A percentile compares a stretch with the other conserved stretches of the same genome.
These are phyloP conservation scores for Termitomyces titanicus DNA, from an alignment of 768 basidiomycete species.

Conservation along the genomic window DNA sequence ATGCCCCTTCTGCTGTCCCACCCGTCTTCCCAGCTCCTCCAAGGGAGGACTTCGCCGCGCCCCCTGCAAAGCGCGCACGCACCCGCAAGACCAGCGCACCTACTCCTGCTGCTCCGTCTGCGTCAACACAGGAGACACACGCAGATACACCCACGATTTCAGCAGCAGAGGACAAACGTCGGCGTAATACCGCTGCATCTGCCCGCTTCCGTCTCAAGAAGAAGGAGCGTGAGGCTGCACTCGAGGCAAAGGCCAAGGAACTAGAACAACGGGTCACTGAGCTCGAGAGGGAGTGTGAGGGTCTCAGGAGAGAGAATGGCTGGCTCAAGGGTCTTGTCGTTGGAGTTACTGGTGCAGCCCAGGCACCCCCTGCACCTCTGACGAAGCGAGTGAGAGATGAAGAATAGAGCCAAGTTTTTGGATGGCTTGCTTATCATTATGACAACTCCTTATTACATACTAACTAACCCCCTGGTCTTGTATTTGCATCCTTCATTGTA, in stretches of 20 bases:
- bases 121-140: conserved; percentile 23
- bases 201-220: conserved; percentile 95
- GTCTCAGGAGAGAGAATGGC: conserved; percentile 82
- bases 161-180: conserved; percentile 84
- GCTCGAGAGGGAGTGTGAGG: conserved; percentile 90
- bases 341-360: conserved; percentile 74
- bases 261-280: conserved; percentile 74
- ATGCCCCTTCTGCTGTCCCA: conserved; percentile 34
- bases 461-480: neutral
- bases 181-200: conserved; percentile 89
- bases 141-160: conserved; percentile 32
- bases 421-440: conserved; percentile 8
- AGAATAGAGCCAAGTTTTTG: neutral
- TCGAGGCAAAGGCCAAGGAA: conserved; percentile 84
- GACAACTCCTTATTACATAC: neutral
- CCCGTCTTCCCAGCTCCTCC: conserved; percentile 22
- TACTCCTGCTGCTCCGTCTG: conserved; percentile 22
- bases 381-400: conserved; percentile 21
- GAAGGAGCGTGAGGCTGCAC: conserved; percentile 89
- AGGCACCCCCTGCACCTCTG: conserved; percentile 27
- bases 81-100: conserved; percentile 47
- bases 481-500: too few relatives aligned
- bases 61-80: conserved; percentile 51
- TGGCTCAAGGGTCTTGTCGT: conserved; percentile 92
- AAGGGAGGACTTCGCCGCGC: conserved; percentile 20